Percentiles rank a stretch among this genome's conserved stretches.
phyloP scores from a whole-genome alignment of 78 protist species.

The Cavenderia fasciculata region DNA sequence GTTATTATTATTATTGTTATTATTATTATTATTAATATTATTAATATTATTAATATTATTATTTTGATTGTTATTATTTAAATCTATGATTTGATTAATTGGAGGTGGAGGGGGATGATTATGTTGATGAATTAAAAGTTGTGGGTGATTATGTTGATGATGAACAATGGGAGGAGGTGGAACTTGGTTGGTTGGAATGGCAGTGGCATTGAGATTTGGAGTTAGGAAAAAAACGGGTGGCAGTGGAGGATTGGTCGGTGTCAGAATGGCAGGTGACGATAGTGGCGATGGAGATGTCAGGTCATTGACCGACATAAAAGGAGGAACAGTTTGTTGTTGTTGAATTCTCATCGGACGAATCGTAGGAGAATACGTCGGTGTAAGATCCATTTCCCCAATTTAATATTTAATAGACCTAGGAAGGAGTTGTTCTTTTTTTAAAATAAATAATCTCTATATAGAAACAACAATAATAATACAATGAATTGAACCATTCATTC shows the following conservation, averaged over 20 bases:
- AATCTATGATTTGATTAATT: not conserved
- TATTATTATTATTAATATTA: not conserved
- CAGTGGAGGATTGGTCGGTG: not conserved
- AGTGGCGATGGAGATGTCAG: slow-evolving; percentile 22
- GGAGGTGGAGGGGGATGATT: not conserved
- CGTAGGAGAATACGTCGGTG: slow-evolving; percentile 69
- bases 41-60: slow-evolving; percentile 28
- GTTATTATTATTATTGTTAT: not conserved
- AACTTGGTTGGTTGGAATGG: not conserved
- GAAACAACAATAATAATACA: too few species aligned
- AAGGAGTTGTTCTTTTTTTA: too few species aligned
- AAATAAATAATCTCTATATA: too few species aligned
- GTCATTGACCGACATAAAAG: slow-evolving; percentile 16
- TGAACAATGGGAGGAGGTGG: not conserved
- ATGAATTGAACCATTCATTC: too few species aligned
- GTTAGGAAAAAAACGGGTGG: slow-evolving; percentile 6
- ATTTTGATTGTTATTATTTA: not conserved
- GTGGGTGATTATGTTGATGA: not conserved
- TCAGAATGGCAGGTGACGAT: slow-evolving; percentile 49
- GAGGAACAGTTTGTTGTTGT: slow-evolving; percentile 60
- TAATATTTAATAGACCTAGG: too few species aligned
- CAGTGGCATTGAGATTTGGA: not conserved
- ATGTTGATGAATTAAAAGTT: not conserved
- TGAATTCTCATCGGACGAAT: slow-evolving; percentile 25
- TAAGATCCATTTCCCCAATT: slow-evolving; percentile 40